Base-by-base conservation (phyloP, 2,329 filamentous ascomycete genomes). In the Pseudopyricularia javanii region DNA sequence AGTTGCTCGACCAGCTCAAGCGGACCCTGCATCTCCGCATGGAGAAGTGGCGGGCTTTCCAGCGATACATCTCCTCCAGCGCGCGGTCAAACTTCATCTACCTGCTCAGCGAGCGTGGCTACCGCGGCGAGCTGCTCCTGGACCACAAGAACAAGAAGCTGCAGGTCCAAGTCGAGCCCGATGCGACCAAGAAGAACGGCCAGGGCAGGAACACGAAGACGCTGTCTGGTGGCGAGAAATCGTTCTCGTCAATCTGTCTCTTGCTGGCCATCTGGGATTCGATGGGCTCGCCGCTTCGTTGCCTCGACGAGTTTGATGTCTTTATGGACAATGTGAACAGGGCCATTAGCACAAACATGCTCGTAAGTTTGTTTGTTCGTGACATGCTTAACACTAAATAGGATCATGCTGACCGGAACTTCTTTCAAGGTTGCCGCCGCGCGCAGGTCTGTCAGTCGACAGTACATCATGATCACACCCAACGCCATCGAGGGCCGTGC, bases 251-350 rank as follows among this genome's bases (percentile, higher is more conserved):
- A 4, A 94, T 97, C 55, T 98, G 93, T 69, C 78, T 98, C 60
- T 73, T 98, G 53, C 76, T 98, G 32, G 82, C 90, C 2, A 85
- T 98, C 17, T 98, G 93, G 93, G 93, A 98, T 64, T 91, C 93
- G 30, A 98, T 98, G 85, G 91, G 93, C 11, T 94, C 90, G 17
- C 91, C 91, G 0, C 85, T 98, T 56, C 82, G 93, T 53, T 98
- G 93, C 63, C 75, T 98, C 52, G 93, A 98, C 68, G 93, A 98
- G 68, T 98, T 97, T 64, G 93, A 98, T 65, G 93, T 98, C 32
- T 98, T 96, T 74, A 98, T 98, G 93, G 93, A 98, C 68, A 89
- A 86, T 59, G 88, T 97, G 55, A 98, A 98, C 68, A 83, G 93
- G 56, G 88, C 87, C 53, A 87, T 94, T 60, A 94, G 88, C 64